Evolutionary conservation across 1,284 basidiomycete species (phyloP).

Genomic region (Tranzscheliella williamsii): DNA sequence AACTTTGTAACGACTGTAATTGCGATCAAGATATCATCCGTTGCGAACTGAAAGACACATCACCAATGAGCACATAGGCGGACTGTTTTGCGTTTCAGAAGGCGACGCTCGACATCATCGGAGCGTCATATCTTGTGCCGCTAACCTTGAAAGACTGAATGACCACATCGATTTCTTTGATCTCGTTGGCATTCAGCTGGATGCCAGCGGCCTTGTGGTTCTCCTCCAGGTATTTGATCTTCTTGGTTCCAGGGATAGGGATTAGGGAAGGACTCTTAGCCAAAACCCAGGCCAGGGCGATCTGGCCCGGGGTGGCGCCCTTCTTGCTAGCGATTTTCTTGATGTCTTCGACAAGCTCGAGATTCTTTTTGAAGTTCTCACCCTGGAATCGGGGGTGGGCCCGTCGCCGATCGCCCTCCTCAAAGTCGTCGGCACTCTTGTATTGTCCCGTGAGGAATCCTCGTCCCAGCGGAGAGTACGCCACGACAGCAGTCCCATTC

Average conservation of each 20-base stretch:
- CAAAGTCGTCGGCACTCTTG: slow-evolving; percentile 25
- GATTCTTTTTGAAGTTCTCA: slow-evolving; percentile 43
- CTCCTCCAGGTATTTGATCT: slow-evolving; percentile 38
- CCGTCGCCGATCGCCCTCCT: slow-evolving; percentile 36
- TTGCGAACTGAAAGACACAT: too few relatives aligned
- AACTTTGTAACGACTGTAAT: too few relatives aligned
- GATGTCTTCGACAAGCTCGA: slow-evolving; percentile 37
- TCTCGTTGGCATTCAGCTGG: slow-evolving; percentile 17
- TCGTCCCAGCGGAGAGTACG: slow-evolving; percentile 43
- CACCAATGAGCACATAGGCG: too few relatives aligned
- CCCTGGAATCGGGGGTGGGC: slow-evolving; percentile 38
- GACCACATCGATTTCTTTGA: slow-evolving; percentile 35
- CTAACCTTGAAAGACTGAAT: slow-evolving; percentile 45
- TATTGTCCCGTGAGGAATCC: slow-evolving; percentile 45
- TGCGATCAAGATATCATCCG: too few relatives aligned
- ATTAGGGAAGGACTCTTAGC: slow-evolving; percentile 16
- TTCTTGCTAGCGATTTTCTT: slow-evolving; percentile 41
- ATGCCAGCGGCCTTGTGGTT: slow-evolving; percentile 33
- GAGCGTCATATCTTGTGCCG: slow-evolving; percentile 22
- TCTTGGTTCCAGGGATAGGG: slow-evolving; percentile 42
- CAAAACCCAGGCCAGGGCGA: slow-evolving; percentile 42
- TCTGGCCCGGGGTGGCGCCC: slow-evolving; percentile 40
- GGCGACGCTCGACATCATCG: slow-evolving; percentile 13
- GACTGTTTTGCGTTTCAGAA: too few relatives aligned
- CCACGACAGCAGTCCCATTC: slow-evolving; percentile 32